Evolutionary conservation across 768 basidiomycete genomes (phyloP), one percentile per base, ranked within the genome.

Genomic region (Tulasnella sp.): DNA sequence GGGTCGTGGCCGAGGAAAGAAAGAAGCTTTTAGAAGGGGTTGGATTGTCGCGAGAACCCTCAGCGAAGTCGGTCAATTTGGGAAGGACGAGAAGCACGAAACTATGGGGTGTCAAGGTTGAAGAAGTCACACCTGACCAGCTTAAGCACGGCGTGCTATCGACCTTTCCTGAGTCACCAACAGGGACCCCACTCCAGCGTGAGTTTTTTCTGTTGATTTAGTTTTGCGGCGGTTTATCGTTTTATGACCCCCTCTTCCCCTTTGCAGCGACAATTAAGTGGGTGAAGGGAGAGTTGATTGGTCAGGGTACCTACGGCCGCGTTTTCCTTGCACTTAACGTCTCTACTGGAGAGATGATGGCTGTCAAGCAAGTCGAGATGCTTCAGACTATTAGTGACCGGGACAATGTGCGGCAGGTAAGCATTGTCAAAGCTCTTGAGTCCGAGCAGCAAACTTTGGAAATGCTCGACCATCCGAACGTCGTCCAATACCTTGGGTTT

Each of bases 281-380:
- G 98, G 94, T 98, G 48, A 93, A 97, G 82, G 98, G 98, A 75
- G 96, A 98, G 85, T 88, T 99, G 46, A 98, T 99, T 81, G 98
- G 98, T 42, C 95, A 94, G 84, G 98, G 98, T 36, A 97, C 96
- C 16, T 99, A 96, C 83, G 98, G 98, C 21, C 91, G 94, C 68
- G 98, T 99, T 40, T 99, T 98, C 83, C 90, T 99, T 76, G 98
- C 95, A 19, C 88, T 99, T 80, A 99, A 99, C 84, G 95, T 94
- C 42, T 96, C 95, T 3, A 97, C 96, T 0, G 96, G 96, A 79
- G 97, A 99, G 86, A 97, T 98, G 95, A 96, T 99, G 83, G 98
- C 98, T 21, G 98, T 99, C 81, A 99, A 99, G 86, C 98, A 99
- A 86, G 98, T 99, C 71, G 98, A 99, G 85, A 90, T 97, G 79